These are phyloP conservation scores for Oehlia diaphana DNA, from an alignment of 192 early-diverging fungal genomes.

Conservation along the genomic window DNA sequence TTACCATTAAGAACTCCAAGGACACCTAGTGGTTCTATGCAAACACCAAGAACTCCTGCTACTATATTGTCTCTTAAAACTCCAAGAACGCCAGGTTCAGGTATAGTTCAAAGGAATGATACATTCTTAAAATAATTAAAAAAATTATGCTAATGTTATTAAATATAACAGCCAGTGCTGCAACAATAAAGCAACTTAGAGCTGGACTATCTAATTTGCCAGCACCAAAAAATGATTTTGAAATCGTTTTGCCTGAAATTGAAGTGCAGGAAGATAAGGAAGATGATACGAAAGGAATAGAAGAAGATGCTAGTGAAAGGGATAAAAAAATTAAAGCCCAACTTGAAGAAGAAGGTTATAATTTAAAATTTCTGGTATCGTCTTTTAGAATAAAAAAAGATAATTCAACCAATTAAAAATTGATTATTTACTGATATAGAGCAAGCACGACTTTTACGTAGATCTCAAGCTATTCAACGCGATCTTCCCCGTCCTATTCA, in stretches of 20 bases:
- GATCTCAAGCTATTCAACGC: conserved; percentile 12
- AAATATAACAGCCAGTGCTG: conserved; percentile 2
- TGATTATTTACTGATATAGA: neutral
- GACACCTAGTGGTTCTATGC: conserved; percentile 32
- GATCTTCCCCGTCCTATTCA: conserved; percentile 14
- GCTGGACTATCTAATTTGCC: conserved; percentile 74
- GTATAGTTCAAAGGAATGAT: conserved; percentile 23
- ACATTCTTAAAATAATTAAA: neutral
- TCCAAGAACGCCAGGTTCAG: conserved; percentile 32
- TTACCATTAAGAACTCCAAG: conserved; percentile 70
- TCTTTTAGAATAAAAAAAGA: neutral
- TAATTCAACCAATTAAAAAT: neutral
- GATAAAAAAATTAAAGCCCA: conserved; percentile 51
- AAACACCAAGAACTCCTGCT: conserved; percentile 48
- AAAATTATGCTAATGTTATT: neutral
- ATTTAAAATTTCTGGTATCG: neutral
- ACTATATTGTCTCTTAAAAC: conserved; percentile 23
- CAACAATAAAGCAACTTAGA: conserved; percentile 61
- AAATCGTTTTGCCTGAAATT: conserved; percentile 81
- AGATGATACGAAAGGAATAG: conserved; percentile 33
- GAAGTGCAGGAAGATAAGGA: conserved; percentile 34
- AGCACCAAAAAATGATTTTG: conserved; percentile 90
- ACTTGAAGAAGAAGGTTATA: conserved; percentile 51
- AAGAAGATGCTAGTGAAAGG: conserved; percentile 79
- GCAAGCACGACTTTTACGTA: neutral